Evolutionary conservation across 2,329 filamentous ascomycete genomes (phyloP), one percentile per base, ranked within the genome.

Genomic region (Nemania abortiva): DNA sequence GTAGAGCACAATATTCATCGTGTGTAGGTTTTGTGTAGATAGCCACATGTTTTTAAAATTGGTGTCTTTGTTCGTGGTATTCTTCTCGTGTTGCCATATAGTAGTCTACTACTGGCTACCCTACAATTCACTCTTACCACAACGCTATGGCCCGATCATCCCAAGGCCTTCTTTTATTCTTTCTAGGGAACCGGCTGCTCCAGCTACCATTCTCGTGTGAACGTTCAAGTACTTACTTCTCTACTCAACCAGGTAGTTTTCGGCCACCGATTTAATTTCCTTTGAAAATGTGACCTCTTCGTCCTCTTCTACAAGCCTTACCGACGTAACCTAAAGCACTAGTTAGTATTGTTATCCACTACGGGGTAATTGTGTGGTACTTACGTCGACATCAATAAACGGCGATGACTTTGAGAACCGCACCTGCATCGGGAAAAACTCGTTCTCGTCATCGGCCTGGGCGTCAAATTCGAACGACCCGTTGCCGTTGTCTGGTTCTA

Each of bases 341-440:
- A 80, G 80, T 75, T 60, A 60, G 53, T 20, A 63, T 60, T 42
- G 34, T 10, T 47, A 52, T 27, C 15, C 7, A 31, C 1, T 4
- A 49, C 42, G 13, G 22, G 45, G 39, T 24, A 31, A 45, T 69
- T 7, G 22, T 24, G 11, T 63, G n/a, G 54, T 71, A 88, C 92
- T 91, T 86, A 98, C 95, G 83, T 98, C 94, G 72, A 99, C 93
- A 76, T 98, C 94, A 59, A 98, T 88, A 80, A 93, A 97, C 31
- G 96, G 95, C 67, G 87, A 89, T 50, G 89, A 88, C 87, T 97
- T 98, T 72, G 89, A 91, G 82, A 99, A 99, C 63, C 90, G 88
- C 69, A 98, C 90, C 63, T 89, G 91, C 95, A 99, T 98, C 0
- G 96, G 96, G 90, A 99, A 99, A 84, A 98, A 98, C 76, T 98